Conservation (phyloP, 2,329 filamentous ascomycete genomes). For the Albophoma yamanashiensis region DNA sequence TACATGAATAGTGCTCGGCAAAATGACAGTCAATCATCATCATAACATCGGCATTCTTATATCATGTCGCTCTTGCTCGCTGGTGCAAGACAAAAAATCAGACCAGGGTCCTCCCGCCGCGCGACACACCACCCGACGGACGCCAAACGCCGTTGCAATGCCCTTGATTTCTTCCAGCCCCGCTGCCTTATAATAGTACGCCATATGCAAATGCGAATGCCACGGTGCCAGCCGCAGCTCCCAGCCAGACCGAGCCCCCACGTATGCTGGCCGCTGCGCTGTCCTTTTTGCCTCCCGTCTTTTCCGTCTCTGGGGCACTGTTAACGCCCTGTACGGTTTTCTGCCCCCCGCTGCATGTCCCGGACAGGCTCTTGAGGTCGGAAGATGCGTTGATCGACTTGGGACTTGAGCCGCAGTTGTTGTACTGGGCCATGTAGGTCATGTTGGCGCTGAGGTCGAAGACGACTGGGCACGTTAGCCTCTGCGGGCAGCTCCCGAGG, state of each 20-base stretch:
- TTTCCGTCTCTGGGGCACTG: neutral
- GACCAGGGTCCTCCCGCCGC: neutral
- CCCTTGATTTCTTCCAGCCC: neutral
- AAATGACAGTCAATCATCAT: neutral
- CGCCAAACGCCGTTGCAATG: neutral
- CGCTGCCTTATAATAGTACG: neutral
- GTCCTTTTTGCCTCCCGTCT: neutral
- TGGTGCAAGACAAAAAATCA: neutral
- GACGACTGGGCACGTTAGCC: conserved; percentile 22
- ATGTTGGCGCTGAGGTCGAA: conserved; percentile 39
- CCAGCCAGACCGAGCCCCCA: neutral
- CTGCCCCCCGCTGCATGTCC: conserved; percentile 5
- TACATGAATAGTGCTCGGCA: too few relatives aligned
- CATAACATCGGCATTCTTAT: too few relatives aligned
- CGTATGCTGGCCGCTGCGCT: neutral
- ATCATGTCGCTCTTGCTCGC: neutral
- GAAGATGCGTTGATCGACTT: conserved; percentile 7
- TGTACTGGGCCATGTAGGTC: conserved; percentile 39
- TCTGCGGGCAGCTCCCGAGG: neutral
- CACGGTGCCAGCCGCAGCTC: neutral
- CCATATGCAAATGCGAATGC: neutral
- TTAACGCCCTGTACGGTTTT: neutral
- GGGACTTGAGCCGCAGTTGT: conserved; percentile 31
- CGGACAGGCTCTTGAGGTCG: conserved; percentile 6
- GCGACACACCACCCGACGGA: neutral